phyloP scores from a whole-genome alignment of 257 asterid genomes.

The Paraleonurus japonicus region DNA sequence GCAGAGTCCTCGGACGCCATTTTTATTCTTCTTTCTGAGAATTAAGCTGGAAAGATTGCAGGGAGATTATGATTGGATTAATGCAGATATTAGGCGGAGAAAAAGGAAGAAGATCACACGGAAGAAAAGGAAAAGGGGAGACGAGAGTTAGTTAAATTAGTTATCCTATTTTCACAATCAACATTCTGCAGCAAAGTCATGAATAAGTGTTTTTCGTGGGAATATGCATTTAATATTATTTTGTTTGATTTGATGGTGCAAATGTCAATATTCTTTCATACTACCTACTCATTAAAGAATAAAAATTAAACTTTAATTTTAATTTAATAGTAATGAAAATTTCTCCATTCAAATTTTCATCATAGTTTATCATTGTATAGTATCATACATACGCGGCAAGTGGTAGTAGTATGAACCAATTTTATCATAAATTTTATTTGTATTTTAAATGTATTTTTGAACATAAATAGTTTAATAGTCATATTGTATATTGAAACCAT shows the following conservation, averaged over 20 bases:
- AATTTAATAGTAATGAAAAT: too few species aligned
- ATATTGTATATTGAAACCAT: too few species aligned
- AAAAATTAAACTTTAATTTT: too few species aligned
- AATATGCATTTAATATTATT: not conserved
- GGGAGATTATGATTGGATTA: not conserved
- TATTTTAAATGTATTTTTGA: too few species aligned
- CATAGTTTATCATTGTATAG: too few species aligned
- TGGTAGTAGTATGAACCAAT: too few species aligned
- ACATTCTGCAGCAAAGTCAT: not conserved
- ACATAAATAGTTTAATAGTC: too few species aligned
- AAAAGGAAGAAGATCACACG: not conserved
- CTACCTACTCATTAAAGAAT: not conserved
- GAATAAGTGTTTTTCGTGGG: not conserved
- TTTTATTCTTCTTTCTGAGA: not conserved
- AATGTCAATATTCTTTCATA: too few species aligned
- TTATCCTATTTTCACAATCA: conserved; percentile 10
- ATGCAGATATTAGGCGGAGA: conserved; percentile 12
- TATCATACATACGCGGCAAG: too few species aligned
- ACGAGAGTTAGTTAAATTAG: conserved; percentile 34
- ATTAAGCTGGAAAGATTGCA: not conserved
- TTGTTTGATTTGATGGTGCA: too few species aligned
- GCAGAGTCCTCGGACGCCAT: conserved; percentile 27
- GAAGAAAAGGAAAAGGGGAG: not conserved
- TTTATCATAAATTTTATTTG: too few species aligned
- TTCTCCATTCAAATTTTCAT: too few species aligned